Conservation (phyloP, 306 rosid species). For the Morella rubra region DNA sequence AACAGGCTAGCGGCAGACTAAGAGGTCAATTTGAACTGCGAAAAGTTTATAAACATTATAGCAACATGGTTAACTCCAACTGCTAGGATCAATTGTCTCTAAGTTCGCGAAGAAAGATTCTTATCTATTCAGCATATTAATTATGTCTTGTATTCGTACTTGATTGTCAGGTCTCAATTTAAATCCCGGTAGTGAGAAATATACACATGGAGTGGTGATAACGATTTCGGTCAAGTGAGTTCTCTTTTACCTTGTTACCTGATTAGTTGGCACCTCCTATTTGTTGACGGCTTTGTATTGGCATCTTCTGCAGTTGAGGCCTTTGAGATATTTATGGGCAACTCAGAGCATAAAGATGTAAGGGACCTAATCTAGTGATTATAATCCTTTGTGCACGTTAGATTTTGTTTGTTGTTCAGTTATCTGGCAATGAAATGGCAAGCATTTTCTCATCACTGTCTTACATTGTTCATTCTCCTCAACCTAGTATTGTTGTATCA, state of each 20-base stretch:
- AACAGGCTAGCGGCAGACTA: constrained; percentile 10
- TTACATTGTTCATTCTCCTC: background rate
- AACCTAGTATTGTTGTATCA: background rate
- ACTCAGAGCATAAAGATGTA: constrained; percentile 83
- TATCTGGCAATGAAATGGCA: constrained; percentile 20
- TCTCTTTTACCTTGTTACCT: constrained; percentile 26
- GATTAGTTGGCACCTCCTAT: constrained; percentile 26
- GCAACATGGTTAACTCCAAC: background rate
- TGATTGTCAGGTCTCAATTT: constrained; percentile 63
- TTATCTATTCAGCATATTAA: constrained; percentile 4
- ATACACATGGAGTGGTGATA: constrained; percentile 66
- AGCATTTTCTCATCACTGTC: background rate
- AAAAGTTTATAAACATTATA: constrained; percentile 3
- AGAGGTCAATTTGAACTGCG: constrained; percentile 9
- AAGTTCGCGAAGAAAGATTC: background rate
- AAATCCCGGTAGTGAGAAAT: constrained; percentile 59
- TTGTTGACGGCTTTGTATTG: constrained; percentile 34
- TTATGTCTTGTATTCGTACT: constrained; percentile 19
- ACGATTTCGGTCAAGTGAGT: constrained; percentile 83
- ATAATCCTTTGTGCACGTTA: background rate
- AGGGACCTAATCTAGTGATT: constrained; percentile 36
- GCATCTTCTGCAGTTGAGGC: constrained; percentile 63
- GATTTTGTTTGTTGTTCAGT: constrained; percentile 21
- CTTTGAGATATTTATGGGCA: constrained; percentile 56
- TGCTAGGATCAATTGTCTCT: background rate